These are phyloP conservation scores for Colletotrichum graminicola DNA, from an alignment of 2,329 filamentous ascomycete species.

Conservation along the genomic window DNA sequence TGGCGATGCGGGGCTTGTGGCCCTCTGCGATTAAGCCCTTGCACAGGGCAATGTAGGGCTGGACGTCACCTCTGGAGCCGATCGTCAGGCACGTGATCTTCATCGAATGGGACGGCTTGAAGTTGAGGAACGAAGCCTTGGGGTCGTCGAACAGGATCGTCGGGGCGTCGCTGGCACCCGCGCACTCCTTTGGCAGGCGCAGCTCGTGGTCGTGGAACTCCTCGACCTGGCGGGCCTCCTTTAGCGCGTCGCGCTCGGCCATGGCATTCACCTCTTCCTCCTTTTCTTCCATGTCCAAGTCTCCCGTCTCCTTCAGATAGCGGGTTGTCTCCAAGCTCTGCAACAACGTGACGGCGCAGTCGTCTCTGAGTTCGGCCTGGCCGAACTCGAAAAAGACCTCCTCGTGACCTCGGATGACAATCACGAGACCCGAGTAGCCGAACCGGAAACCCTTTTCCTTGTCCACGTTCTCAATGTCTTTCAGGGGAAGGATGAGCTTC, in stretches of 20 bases:
- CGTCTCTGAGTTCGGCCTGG: slow-evolving; percentile 82
- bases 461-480: slow-evolving; percentile 91
- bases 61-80: slow-evolving; percentile 93
- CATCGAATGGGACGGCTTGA: slow-evolving; percentile 85
- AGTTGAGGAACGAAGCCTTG: slow-evolving; percentile 87
- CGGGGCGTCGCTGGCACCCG: slow-evolving; percentile 68
- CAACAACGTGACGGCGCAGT: slow-evolving; percentile 86
- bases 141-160: slow-evolving; percentile 92
- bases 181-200: slow-evolving; percentile 60
- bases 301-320: slow-evolving; percentile 76
- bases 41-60: slow-evolving; percentile 96
- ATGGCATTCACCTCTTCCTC: slow-evolving; percentile 80
- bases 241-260: slow-evolving; percentile 83
- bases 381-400: slow-evolving; percentile 97
- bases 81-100: slow-evolving; percentile 95
- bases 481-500: slow-evolving; percentile 90
- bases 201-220: slow-evolving; percentile 65
- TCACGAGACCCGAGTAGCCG: slow-evolving; percentile 88
- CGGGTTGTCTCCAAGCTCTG: slow-evolving; percentile 80
- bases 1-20: slow-evolving; percentile 88
- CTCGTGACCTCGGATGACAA: slow-evolving; percentile 95
- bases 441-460: slow-evolving; percentile 96
- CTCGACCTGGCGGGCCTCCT: slow-evolving; percentile 73
- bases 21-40: slow-evolving; percentile 91
- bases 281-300: slow-evolving; percentile 76